Percentiles rank a stretch among this genome's conserved stretches.
Evolutionary conservation across 176 grass and related monocot genomes (phyloP).

Genomic region (Elymus sibiricus): DNA sequence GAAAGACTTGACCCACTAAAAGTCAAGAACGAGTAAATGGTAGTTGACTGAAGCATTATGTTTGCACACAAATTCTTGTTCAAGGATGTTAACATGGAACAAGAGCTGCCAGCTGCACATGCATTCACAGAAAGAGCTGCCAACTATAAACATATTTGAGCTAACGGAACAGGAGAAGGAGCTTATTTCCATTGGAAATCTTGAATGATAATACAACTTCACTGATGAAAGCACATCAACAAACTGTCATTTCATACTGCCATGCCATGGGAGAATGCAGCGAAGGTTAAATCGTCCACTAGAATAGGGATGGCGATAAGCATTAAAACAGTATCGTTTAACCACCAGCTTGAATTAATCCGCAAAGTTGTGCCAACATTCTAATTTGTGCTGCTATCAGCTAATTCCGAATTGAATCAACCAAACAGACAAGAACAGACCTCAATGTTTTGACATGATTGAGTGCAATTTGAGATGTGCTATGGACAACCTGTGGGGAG

Average conservation of each 20-base stretch:
- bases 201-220: not conserved
- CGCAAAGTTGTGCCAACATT: not conserved
- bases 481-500: constrained; percentile 72
- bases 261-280: not conserved
- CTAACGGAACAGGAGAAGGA: not conserved
- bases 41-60: not conserved
- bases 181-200: not conserved
- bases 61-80: not conserved
- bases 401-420: not conserved
- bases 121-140: not conserved
- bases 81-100: not conserved
- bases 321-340: not conserved
- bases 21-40: not conserved
- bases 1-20: not conserved
- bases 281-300: not conserved
- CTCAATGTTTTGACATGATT: constrained; percentile 88
- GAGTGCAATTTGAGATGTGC: constrained; percentile 87
- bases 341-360: not conserved
- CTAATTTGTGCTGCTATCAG: not conserved
- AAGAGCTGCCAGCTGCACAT: not conserved
- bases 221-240: not conserved
- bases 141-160: not conserved
- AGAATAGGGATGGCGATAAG: not conserved
- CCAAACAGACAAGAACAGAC: constrained; percentile 36
- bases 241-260: not conserved